Conservation (phyloP, 805 yeast genomes). For the Candida cerambycidarum region DNA sequence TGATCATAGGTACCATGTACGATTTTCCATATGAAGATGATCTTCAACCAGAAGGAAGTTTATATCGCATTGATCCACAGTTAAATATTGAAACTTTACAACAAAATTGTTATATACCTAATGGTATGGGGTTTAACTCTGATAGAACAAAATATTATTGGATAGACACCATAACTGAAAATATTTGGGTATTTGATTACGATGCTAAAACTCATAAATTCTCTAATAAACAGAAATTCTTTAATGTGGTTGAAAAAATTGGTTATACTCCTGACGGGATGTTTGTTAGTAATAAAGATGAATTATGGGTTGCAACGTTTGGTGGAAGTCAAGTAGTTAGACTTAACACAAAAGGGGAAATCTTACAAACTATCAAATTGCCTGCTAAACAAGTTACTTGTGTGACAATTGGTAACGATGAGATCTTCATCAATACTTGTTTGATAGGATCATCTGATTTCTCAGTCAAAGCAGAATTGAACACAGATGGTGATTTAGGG, state of each 20-base stretch:
- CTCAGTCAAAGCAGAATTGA: conserved; percentile 19
- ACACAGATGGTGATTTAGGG: conserved; percentile 50
- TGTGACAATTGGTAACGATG: conserved; percentile 66
- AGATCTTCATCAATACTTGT: conserved; percentile 69
- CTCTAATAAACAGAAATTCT: conserved; percentile 25
- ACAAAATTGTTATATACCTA: conserved; percentile 53
- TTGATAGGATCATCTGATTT: conserved; percentile 47
- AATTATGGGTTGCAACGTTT: conserved; percentile 69
- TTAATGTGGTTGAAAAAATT: conserved; percentile 31
- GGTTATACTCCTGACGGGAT: conserved; percentile 69
- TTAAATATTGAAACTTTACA: conserved; percentile 32
- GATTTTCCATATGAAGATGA: conserved; percentile 34
- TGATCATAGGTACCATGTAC: conserved; percentile 82
- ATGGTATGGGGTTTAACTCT: conserved; percentile 52
- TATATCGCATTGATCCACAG: conserved; percentile 34
- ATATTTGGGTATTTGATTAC: conserved; percentile 40
- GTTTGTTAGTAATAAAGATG: conserved; percentile 52
- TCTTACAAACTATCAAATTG: conserved; percentile 50
- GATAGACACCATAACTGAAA: conserved; percentile 40
- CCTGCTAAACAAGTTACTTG: conserved; percentile 68
- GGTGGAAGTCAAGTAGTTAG: conserved; percentile 57
- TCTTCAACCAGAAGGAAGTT: conserved; percentile 50
- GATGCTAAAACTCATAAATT: conserved; percentile 28
- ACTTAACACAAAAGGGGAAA: conserved; percentile 47
- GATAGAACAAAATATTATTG: conserved; percentile 33